Percentiles rank a stretch among this genome's conserved stretches.
phyloP scores from a whole-genome alignment of 768 basidiomycete species.

The Kwoniella sp. region DNA sequence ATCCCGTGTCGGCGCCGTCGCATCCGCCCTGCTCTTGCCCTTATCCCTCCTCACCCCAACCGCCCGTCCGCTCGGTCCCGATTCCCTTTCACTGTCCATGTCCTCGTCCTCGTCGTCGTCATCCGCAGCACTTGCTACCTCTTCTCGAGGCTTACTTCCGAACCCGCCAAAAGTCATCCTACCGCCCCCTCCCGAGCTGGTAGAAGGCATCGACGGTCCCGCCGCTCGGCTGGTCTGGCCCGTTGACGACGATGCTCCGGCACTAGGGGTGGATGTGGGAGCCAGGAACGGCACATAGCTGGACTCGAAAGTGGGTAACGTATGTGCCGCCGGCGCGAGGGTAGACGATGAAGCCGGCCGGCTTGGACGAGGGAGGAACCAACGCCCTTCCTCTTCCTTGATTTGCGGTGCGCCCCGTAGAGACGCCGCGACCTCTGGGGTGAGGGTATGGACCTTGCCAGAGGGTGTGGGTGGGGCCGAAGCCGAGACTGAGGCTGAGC shows the following conservation, averaged over 20 bases:
- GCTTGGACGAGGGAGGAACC: constrained; percentile 13
- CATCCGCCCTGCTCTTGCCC: background rate
- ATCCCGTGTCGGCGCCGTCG: no score
- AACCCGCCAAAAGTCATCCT: constrained; percentile 36
- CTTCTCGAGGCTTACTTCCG: constrained; percentile 5
- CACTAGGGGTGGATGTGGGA: background rate
- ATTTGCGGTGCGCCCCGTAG: background rate
- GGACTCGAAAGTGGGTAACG: no score
- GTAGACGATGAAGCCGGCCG: background rate
- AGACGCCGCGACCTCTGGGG: background rate
- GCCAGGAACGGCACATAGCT: constrained; percentile 21
- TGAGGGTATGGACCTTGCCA: background rate
- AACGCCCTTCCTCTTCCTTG: constrained; percentile 13
- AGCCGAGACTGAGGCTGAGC: background rate
- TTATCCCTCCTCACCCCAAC: constrained; percentile 4
- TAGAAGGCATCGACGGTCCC: no score
- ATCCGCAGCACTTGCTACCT: constrained; percentile 1
- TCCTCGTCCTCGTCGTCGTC: constrained; percentile 13
- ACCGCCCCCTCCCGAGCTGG: constrained; percentile 20
- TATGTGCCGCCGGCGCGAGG: no score
- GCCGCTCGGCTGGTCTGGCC: background rate
- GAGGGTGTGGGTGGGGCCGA: constrained; percentile 2
- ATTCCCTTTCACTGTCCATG: background rate
- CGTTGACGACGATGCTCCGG: background rate
- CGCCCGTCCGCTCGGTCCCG: background rate